Base-by-base conservation (phyloP, 1,284 basidiomycete species). In the Mycena citricolor region DNA sequence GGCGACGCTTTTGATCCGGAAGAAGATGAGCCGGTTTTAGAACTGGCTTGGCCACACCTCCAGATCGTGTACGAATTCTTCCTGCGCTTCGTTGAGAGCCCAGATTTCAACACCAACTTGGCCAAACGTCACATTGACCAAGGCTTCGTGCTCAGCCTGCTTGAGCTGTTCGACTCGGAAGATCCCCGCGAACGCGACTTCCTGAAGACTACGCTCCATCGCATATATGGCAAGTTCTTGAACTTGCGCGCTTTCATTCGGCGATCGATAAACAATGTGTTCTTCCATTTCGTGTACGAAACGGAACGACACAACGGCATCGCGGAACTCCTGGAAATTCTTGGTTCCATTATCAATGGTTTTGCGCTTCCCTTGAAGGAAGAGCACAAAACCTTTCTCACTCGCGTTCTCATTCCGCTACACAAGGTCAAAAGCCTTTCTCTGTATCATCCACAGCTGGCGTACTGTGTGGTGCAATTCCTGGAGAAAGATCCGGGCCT, bases 1-100 rank as follows among this genome's bases (percentile, higher is more conserved):
- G 97, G 95, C 44, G 97, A 99, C 62, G 95, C 94, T 1, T 99
- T 97, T 61, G 97, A 99, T 65, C 97, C 97, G 11, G 97, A 99
- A 69, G 97, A 99, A 71, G 97, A 99, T 60, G 97, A 99, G 59
- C 97, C 97, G 6, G 95, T 99, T 4, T 80, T 99, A 51, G 97
- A 99, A 65, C 86, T 99, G 42, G 97, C 97, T 13, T 99, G 97
- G 97, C 97, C 97, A 22, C 97, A 99, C 66, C 80, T 99, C 44
- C 95, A 99, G 69, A 95, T 99, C 56, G 97, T 99, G 40, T 99
- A 99, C 71, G 97, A 99, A 68, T 98, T 99, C 70, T 99, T 99
- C 83, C 83, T 99, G 26, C 90, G 97, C 43, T 99, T 99, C 61
- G 91, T 99, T 49, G 97, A 99, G 69, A 92, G 86, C 60, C 89